Evolutionary conservation across 352 stramenopile species (phyloP), one percentile per base, ranked within the genome.

Genomic region (Phytophthora syringae): DNA sequence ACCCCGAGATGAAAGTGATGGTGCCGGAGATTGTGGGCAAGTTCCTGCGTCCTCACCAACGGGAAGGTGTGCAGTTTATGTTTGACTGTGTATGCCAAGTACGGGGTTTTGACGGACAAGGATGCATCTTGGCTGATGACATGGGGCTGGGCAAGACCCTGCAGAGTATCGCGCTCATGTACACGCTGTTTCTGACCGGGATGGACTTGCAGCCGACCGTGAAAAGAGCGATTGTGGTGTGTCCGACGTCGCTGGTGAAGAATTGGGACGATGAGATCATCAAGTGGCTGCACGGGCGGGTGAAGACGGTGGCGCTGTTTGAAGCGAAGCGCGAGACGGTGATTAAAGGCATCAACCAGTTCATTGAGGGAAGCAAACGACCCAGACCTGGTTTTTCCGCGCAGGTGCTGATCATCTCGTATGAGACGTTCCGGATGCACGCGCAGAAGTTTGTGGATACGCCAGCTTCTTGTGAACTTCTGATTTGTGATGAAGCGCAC

Each of bases 401-500:
- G 5, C 83, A 94, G 57, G 88, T 95, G 20, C 77, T 96, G 15
- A 86, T 96, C 57, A 94, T 96, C 40, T 95, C 86, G 20, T 96
- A 96, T 64, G 88, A 96, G 73, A 98, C 94, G 6, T 97, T 99
- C 60, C 83, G 95, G 28, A 97, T 97, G 62, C 96, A 99, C 65
- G 85, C 90, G 1, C 79, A 92, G 55, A 85, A 95, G 6, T 97
- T 99, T 58, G 86, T 73, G 28, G 95, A 97, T 37, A 83, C 88
- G 30, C 84, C 85, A 39, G 73, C 63, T 7, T 84, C 85, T 27
- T 99, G 97, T 60, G 97, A 99, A 52, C 72, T 99, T 25, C 76
- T 99, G 0, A 97, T 99, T 65, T 99, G 97, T 76, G 98, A 99
- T 70, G 98, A 99, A 91, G 97, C 97, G 0, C 97, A 99, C 84